phyloP scores from a whole-genome alignment of 2,329 filamentous ascomycete genomes.

The Exophiala sideris region DNA sequence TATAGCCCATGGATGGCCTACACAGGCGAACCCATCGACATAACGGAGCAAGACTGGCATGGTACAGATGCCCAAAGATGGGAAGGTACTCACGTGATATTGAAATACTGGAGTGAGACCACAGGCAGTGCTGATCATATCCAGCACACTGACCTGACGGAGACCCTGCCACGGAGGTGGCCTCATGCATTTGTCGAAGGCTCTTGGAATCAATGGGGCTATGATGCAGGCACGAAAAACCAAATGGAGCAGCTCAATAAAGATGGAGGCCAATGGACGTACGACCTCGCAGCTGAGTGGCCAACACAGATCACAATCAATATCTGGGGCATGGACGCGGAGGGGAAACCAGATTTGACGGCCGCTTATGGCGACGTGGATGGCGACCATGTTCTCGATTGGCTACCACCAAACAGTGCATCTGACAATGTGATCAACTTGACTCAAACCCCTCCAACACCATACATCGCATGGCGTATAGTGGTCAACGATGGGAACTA shows the following conservation, averaged over 20 bases:
- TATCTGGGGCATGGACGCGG: conserved; percentile 64
- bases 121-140: conserved; percentile 59
- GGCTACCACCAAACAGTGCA: conserved; percentile 58
- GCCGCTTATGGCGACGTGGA: conserved; percentile 61
- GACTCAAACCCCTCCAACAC: conserved; percentile 52
- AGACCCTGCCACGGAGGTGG: conserved; percentile 47
- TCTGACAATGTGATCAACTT: conserved; percentile 58
- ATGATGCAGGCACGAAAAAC: conserved; percentile 58
- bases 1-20: conserved; percentile 61
- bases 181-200: conserved; percentile 63
- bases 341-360: conserved; percentile 60
- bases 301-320: conserved; percentile 61
- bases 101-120: conserved; percentile 61
- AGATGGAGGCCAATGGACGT: conserved; percentile 49
- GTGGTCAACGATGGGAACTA: conserved; percentile 54
- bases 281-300: conserved; percentile 62
- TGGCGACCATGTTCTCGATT: conserved; percentile 58
- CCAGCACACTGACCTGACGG: conserved; percentile 56
- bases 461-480: conserved; percentile 55
- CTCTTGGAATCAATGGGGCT: conserved; percentile 62
- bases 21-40: conserved; percentile 48
- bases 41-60: conserved; percentile 52
- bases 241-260: conserved; percentile 49
- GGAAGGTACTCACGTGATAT: conserved; percentile 59
- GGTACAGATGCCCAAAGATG: conserved; percentile 59